Evolutionary conservation across 306 rosid species (phyloP).

Genomic region (Hylodesmum podocarpum): DNA sequence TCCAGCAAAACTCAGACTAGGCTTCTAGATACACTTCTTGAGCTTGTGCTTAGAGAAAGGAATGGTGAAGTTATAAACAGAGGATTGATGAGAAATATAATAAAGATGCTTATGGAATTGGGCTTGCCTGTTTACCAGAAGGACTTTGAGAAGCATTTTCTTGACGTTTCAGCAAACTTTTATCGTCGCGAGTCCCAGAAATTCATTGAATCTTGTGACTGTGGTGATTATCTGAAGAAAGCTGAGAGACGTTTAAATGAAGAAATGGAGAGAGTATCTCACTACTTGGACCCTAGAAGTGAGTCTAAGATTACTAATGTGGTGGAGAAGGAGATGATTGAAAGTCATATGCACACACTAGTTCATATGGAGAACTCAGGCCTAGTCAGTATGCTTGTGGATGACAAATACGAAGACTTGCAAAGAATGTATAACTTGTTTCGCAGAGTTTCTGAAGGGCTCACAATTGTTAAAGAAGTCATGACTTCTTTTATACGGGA

Average conservation of each 20-base stretch:
- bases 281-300: conserved; percentile 52
- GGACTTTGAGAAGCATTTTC: conserved; percentile 55
- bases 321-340: conserved; percentile 58
- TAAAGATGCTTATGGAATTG: conserved; percentile 57
- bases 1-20: conserved; percentile 49
- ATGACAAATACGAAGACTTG: conserved; percentile 58
- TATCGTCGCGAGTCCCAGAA: conserved; percentile 52
- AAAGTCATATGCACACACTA: conserved; percentile 47
- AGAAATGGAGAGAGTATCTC: conserved; percentile 55
- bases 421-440: conserved; percentile 52
- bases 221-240: conserved; percentile 55
- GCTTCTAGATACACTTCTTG: conserved; percentile 57
- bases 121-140: conserved; percentile 48
- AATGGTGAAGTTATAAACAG: conserved; percentile 55
- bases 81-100: conserved; percentile 57
- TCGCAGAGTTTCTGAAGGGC: conserved; percentile 49
- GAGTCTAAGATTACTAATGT: conserved; percentile 47
- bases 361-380: conserved; percentile 63
- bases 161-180: conserved; percentile 49
- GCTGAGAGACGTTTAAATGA: conserved; percentile 56
- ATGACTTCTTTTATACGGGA: conserved; percentile 50
- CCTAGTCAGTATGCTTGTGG: conserved; percentile 49
- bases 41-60: conserved; percentile 52
- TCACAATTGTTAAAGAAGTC: conserved; percentile 47
- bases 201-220: conserved; percentile 55